Evolutionary conservation across 768 basidiomycete genomes (phyloP).

Genomic region (Clitopilus hobsonii): DNA sequence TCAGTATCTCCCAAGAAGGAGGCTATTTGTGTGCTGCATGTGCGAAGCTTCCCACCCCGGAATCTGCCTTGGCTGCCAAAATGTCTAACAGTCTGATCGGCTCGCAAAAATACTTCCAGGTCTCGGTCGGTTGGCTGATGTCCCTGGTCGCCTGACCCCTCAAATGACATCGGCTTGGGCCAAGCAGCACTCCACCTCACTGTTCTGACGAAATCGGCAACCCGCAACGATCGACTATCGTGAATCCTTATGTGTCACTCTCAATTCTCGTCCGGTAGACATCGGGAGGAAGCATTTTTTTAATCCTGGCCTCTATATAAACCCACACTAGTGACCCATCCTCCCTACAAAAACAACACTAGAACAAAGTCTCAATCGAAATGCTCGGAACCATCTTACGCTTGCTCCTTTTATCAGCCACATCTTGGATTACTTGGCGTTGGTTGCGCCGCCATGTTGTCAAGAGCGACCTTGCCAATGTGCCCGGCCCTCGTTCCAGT

Average conservation of each 20-base stretch:
- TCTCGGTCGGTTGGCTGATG: neutral
- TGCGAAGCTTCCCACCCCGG: too few relatives aligned
- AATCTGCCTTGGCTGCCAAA: too few relatives aligned
- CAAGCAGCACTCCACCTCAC: neutral
- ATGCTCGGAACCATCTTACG: neutral
- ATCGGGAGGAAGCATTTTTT: neutral
- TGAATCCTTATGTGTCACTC: neutral
- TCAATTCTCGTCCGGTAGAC: neutral
- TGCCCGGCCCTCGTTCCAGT: constrained; percentile 25
- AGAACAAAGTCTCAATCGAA: too few relatives aligned
- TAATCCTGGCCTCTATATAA: too few relatives aligned
- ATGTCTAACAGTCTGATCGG: too few relatives aligned
- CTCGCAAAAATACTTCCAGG: too few relatives aligned
- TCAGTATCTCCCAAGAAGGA: too few relatives aligned
- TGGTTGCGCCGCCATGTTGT: constrained; percentile 9
- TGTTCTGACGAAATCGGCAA: neutral
- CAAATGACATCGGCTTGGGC: neutral
- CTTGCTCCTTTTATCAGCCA: constrained; percentile 5
- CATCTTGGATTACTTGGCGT: constrained; percentile 9
- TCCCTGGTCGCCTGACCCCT: neutral
- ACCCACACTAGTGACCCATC: neutral
- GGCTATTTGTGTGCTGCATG: too few relatives aligned
- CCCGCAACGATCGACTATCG: neutral
- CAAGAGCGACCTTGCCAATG: constrained; percentile 24
- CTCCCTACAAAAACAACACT: neutral